Evolutionary conservation across 495 filamentous ascomycete species (phyloP), one percentile per base, ranked within the genome.

Genomic region (Aspergillus baeticus): DNA sequence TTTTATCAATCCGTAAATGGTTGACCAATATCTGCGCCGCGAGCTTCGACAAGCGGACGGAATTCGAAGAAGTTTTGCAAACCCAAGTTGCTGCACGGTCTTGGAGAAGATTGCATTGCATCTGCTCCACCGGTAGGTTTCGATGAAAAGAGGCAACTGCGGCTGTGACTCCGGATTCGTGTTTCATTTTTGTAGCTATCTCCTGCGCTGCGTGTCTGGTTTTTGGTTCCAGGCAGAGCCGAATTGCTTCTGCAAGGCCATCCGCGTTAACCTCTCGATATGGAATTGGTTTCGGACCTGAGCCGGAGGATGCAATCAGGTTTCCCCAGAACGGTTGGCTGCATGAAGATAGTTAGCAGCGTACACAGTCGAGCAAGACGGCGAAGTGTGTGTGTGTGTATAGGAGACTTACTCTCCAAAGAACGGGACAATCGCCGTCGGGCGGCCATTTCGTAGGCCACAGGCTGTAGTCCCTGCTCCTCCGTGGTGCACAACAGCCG

Each of bases 321-420:
- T 77, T 69, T 10, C 89, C 90, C 91, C 91, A 96, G 68, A 94
- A 94, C 14, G 83, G 79, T 69, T 96, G 90, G 62, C 63, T 71
- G 18, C 8, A 11, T 29, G 23, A 15, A 37, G 4, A 20, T 10
- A 2, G 23, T 42, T 36, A 55, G 26, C 18, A 31, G 21, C 15
- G 29, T 26, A n/a, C n/a, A n/a, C n/a, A n/a, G n/a, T n/a, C n/a
- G n/a, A n/a, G n/a, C n/a, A n/a, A n/a, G n/a, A n/a, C n/a, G n/a
- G n/a, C n/a, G n/a, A n/a, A n/a, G n/a, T n/a, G n/a, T n/a, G n/a
- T n/a, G n/a, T n/a, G n/a, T n/a, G n/a, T n/a, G n/a, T n/a, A n/a
- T 47, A 6, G n/a, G 26, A 23, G 20, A 68, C 73, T 54, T 63
- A 77, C 75, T 88, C 85, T 36, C 84, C 84, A 60, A 87, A 87